A percentile compares a stretch with the other conserved stretches of the same genome.
Evolutionary conservation across 129 eudicot genomes (phyloP).

Genomic region (Artemisia argyi): DNA sequence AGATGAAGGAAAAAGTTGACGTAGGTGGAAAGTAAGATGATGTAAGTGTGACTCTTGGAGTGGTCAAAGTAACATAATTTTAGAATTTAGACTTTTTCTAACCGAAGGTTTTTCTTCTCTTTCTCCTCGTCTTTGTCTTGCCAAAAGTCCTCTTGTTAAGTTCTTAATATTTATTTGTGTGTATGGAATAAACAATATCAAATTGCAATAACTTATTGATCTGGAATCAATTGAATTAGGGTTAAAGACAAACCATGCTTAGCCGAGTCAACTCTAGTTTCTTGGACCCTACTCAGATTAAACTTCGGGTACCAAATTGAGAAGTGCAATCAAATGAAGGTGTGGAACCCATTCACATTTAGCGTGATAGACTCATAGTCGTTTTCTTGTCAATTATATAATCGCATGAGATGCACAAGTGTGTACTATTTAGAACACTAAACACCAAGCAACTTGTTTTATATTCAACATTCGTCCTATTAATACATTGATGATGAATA

Average conservation of each 20-base stretch:
- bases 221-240: slow-evolving; percentile 31
- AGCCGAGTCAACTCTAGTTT: slow-evolving; percentile 36
- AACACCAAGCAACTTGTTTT: slow-evolving; percentile 17
- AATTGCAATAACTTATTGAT: background rate
- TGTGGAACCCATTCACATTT: slow-evolving; percentile 26
- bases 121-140: background rate
- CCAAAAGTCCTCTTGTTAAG: background rate
- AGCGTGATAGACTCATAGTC: slow-evolving; percentile 22
- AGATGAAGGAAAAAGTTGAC: too few species aligned
- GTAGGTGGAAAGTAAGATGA: too few species aligned
- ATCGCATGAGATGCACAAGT: slow-evolving; percentile 33
- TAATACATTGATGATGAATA: too few species aligned
- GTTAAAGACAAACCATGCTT: slow-evolving; percentile 35
- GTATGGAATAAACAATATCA: background rate
- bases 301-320: slow-evolving; percentile 23
- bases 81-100: too few species aligned
- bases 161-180: background rate
- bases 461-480: background rate
- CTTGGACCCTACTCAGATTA: slow-evolving; percentile 28
- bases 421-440: slow-evolving; percentile 7
- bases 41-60: too few species aligned
- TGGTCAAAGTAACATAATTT: too few species aligned
- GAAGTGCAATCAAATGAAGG: slow-evolving; percentile 30
- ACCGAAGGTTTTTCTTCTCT: too few species aligned
- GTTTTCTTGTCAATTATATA: slow-evolving; percentile 11